Conservation (phyloP, 768 basidiomycete species). For the Leccinum uliginosum region DNA sequence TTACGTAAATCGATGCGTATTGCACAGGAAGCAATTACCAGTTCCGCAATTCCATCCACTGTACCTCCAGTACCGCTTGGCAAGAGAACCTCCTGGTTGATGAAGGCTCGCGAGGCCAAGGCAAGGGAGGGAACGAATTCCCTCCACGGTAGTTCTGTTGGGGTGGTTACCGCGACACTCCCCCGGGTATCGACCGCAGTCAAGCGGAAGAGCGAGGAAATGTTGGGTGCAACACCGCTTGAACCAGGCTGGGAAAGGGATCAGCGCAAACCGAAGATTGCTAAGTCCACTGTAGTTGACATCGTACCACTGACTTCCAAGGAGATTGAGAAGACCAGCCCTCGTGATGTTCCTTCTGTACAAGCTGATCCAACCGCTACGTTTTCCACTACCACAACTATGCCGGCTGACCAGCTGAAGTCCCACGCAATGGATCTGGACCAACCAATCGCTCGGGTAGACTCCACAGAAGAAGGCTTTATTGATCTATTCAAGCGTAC, state of each 20-base stretch:
- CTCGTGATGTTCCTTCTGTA: background rate
- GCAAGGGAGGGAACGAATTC: constrained; percentile 50
- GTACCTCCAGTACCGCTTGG: constrained; percentile 40
- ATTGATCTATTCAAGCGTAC: constrained; percentile 68
- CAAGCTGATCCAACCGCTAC: background rate
- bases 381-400: background rate
- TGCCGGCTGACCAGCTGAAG: constrained; percentile 14
- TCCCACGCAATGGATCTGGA: constrained; percentile 23
- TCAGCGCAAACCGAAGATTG: constrained; percentile 45
- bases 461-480: constrained; percentile 39
- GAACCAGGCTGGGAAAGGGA: constrained; percentile 31
- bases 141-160: constrained; percentile 16
- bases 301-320: constrained; percentile 20
- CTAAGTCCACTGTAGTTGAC: constrained; percentile 41
- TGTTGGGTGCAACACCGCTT: constrained; percentile 23
- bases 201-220: constrained; percentile 68
- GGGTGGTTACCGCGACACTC: constrained; percentile 1
- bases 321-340: constrained; percentile 7
- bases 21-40: constrained; percentile 41
- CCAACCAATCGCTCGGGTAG: constrained; percentile 6
- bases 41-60: constrained; percentile 31
- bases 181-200: constrained; percentile 25
- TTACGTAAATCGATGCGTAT: constrained; percentile 63
- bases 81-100: constrained; percentile 78
- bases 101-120: constrained; percentile 70